These are phyloP conservation scores for Tolypocladium cylindrosporum DNA, from an alignment of 2,329 filamentous ascomycete genomes.

Conservation along the genomic window DNA sequence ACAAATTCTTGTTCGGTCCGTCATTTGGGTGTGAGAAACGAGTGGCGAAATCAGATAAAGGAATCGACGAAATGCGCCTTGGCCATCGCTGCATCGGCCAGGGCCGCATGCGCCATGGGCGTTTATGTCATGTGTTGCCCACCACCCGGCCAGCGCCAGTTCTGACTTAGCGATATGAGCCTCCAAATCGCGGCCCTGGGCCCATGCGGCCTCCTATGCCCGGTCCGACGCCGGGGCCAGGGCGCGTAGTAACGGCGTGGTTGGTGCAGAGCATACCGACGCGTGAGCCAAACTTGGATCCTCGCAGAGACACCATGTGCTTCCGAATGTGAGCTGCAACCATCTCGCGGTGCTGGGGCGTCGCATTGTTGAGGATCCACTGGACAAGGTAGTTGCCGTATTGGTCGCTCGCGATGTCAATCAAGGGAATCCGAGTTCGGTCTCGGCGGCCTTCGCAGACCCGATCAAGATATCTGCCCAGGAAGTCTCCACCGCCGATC, in stretches of 20 bases:
- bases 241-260: conserved; percentile 77
- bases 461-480: conserved; percentile 84
- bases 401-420: conserved; percentile 97
- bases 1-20: conserved; percentile 33
- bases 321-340: conserved; percentile 93
- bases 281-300: conserved; percentile 95
- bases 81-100: not conserved
- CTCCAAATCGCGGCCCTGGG: conserved; percentile 47
- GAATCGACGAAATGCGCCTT: conserved; percentile 11
- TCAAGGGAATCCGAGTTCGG: conserved; percentile 89
- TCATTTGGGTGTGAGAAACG: conserved; percentile 22
- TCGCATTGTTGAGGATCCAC: conserved; percentile 86
- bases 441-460: conserved; percentile 87
- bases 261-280: conserved; percentile 99
- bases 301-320: conserved; percentile 97
- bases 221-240: conserved; percentile 70
- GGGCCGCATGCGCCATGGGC: not conserved
- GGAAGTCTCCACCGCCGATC: conserved; percentile 83
- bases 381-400: conserved; percentile 98
- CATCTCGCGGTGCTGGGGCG: conserved; percentile 79
- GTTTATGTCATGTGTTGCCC: not conserved
- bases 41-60: conserved; percentile 17
- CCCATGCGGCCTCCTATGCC: conserved; percentile 49
- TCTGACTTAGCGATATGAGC: conserved; percentile 41
- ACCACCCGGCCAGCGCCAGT: not conserved